Base-by-base conservation (phyloP, 2,329 filamentous ascomycete species). In the Claviceps humidiphila region DNA sequence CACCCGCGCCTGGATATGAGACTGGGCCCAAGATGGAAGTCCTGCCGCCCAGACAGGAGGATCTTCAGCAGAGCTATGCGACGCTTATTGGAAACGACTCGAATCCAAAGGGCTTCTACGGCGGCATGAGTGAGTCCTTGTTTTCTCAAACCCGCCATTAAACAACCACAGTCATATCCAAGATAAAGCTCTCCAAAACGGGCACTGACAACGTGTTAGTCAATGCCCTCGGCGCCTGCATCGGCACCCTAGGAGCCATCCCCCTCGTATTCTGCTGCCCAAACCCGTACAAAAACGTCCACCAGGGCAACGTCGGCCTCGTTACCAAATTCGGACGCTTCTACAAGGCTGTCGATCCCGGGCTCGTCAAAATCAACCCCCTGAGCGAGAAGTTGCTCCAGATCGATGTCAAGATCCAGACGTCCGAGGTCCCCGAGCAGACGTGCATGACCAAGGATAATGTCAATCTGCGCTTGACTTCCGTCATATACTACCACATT, bases 361-460 rank as follows among this genome's bases (percentile, higher is more conserved):
- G 93, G 66, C 83, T 98, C 37, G 89, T 97, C 69, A 95, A 95
- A 75, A 84, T 98, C 76, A 98, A 98, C 73, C 91, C 91, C 3
- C 81, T 97, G 51, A 91, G 86, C 62, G 93, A 98, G 75, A 81
- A 77, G 54, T 78, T 98, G 43, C 84, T 89, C 60, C 88, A 94
- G 63, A 85, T 98, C 65, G 93, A 98, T 68, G 93, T 98, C 73
- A 98, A 97, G 82, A 96, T 97, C 61, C 93, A 98, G 73, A 96
- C 95, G 58, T 89, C 94, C 67, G 85, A 98, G 75, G 93, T 98
- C 24, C 91, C 91, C 17, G 83, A 90, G 71, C 93, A 98, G 71
- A 82, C 91, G 56, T 97, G 93, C 77, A 98, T 98, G 90, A 98
- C 93, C 68, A 97, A 97, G 74, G 93, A 98, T 76, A 98, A 98